phyloP scores from a whole-genome alignment of 768 basidiomycete genomes.

The Suillus cothurnatus region DNA sequence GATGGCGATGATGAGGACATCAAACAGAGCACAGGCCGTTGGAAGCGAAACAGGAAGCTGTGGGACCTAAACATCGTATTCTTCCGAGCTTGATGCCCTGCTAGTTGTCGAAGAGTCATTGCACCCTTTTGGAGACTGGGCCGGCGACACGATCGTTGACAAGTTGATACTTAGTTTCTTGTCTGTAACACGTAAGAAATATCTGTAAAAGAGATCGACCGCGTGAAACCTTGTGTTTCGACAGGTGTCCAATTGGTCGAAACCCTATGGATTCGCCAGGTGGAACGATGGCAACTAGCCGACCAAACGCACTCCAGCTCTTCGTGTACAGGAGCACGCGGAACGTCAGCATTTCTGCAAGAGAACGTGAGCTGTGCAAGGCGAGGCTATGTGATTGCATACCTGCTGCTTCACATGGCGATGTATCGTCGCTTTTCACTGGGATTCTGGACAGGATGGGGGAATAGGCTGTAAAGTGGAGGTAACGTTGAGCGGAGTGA shows the following conservation, averaged over 20 bases:
- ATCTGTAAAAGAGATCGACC: slow-evolving; percentile 58
- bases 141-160: background rate
- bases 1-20: slow-evolving; percentile 44
- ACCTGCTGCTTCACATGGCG: slow-evolving; percentile 72
- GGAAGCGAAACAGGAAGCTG: slow-evolving; percentile 55
- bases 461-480: slow-evolving; percentile 75
- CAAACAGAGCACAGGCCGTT: slow-evolving; percentile 53
- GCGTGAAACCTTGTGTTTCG: slow-evolving; percentile 69
- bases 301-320: slow-evolving; percentile 90
- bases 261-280: slow-evolving; percentile 86
- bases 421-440: slow-evolving; percentile 76
- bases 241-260: slow-evolving; percentile 55
- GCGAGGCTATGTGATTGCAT: background rate
- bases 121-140: background rate
- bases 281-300: slow-evolving; percentile 86
- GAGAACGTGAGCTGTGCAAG: slow-evolving; percentile 5
- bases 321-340: slow-evolving; percentile 83
- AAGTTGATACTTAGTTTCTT: background rate
- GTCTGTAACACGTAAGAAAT: slow-evolving; percentile 44
- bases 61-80: slow-evolving; percentile 42
- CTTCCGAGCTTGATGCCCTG: background rate
- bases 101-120: background rate
- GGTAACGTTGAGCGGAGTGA: slow-evolving; percentile 77
- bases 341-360: slow-evolving; percentile 78
- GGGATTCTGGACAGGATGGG: slow-evolving; percentile 80